Evolutionary conservation across 331 rosid species (phyloP), one percentile per base, ranked within the genome.

Genomic region (Phaseolus coccineus): DNA sequence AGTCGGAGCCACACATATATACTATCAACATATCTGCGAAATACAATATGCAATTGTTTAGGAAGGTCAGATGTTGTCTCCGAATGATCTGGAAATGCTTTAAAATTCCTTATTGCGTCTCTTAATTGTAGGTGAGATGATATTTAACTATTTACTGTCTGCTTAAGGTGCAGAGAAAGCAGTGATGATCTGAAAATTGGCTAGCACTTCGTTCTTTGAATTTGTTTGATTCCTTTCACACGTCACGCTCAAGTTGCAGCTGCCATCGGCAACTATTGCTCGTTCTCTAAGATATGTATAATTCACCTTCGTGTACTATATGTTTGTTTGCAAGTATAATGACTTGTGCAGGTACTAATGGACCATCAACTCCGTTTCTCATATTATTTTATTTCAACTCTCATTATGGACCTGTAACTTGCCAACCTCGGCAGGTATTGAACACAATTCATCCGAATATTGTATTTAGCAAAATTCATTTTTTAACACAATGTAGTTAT

Each of bases 111-210:
- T 47, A 22, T 24, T 58, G 69, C 39, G 51, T 62, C 22, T 2
- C 52, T 35, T 35, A 24, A 19, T 46, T 44, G 52, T 65, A 70
- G 51, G 73, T 40, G 11, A 71, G 56, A 37, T 63, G 68, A 40
- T 50, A 68, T 22, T 5, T 76, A 73, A 69, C 35, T 66, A 48
- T 82, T 85, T 85, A 31, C 75, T 25, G 53, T 86, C 46, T 83
- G 47, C 89, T 87, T 87, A 95, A 90, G 93, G 97, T 87, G 76
- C 77, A 93, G 94, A 93, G 74, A 82, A 71, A 87, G 89, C 86
- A 27, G 52, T 28, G 88, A 85, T 40, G 76, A 80, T 76, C 48
- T 65, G 88, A 95, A 91, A 92, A 89, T 80, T 78, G 80, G 61
- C 57, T 93, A 87, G 89, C 40, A 44, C 83, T 4, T 13, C 62